phyloP scores from a whole-genome alignment of 768 basidiomycete genomes.

The Boletus edulis region DNA sequence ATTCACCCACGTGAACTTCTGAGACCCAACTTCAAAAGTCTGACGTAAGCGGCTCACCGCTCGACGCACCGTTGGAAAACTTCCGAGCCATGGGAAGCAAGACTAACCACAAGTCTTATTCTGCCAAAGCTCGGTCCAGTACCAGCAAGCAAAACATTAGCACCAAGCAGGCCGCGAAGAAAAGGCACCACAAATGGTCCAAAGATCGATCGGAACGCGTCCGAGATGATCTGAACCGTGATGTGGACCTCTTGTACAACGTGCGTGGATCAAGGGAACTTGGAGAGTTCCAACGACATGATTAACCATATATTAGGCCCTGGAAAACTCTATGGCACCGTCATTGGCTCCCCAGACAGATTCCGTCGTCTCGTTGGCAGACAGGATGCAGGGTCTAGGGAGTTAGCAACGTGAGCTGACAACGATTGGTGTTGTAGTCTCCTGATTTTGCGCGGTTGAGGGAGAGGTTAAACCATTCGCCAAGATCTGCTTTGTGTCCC shows the following conservation, averaged over 20 bases:
- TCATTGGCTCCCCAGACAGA: not conserved
- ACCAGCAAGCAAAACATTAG: constrained; percentile 2
- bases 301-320: constrained; percentile 2
- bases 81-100: constrained; percentile 9
- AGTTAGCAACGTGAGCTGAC: constrained; percentile 4
- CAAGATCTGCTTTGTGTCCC: not conserved
- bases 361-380: constrained; percentile 9
- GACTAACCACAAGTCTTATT: not conserved
- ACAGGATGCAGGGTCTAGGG: constrained; percentile 21
- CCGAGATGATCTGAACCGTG: constrained; percentile 26
- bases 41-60: constrained; percentile 12
- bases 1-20: not conserved
- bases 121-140: constrained; percentile 8
- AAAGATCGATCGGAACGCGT: constrained; percentile 25
- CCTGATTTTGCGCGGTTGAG: not conserved
- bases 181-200: constrained; percentile 17
- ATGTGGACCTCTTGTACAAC: constrained; percentile 24
- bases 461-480: not conserved
- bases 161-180: constrained; percentile 20
- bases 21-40: not conserved
- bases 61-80: not conserved
- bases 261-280: constrained; percentile 10
- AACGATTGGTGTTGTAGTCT: not conserved
- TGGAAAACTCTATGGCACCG: constrained; percentile 5
- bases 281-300: not conserved